Percentiles rank a stretch among this genome's conserved stretches.
Evolutionary conservation across 768 basidiomycete genomes (phyloP).

Genomic region (Vararia minispora): DNA sequence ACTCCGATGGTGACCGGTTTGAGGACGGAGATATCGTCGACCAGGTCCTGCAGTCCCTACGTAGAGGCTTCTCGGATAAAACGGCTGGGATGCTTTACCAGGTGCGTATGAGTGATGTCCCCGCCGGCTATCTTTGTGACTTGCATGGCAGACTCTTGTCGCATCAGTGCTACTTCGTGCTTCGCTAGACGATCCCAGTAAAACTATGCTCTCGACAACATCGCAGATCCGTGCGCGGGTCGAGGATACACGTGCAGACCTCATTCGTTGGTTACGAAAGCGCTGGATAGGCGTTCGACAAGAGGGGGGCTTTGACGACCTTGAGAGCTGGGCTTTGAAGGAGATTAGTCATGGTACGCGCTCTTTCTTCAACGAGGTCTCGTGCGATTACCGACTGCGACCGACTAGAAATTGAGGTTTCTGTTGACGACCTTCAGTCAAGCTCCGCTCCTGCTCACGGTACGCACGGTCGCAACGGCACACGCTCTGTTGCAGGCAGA

Average conservation of each 20-base stretch:
- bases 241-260: conserved; percentile 56
- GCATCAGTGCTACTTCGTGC: conserved; percentile 61
- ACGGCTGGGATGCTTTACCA: conserved; percentile 70
- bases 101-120: no score
- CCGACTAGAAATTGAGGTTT: conserved; percentile 63
- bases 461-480: conserved; percentile 13
- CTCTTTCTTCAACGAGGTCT: conserved; percentile 1
- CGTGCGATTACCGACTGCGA: not conserved
- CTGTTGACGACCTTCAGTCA: conserved; percentile 58
- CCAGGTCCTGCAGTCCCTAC: conserved; percentile 55
- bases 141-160: conserved; percentile 46
- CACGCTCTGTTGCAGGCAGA: conserved; percentile 12
- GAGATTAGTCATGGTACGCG: conserved; percentile 75
- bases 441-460: conserved; percentile 19
- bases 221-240: conserved; percentile 63
- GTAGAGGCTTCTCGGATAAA: conserved; percentile 50
- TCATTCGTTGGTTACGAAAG: conserved; percentile 64
- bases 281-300: conserved; percentile 69
- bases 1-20: conserved; percentile 60
- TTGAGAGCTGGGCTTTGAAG: conserved; percentile 84
- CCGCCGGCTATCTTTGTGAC: not conserved
- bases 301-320: conserved; percentile 65
- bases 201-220: conserved; percentile 56
- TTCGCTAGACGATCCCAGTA: conserved; percentile 43
- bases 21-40: conserved; percentile 74